Conservation (phyloP, 495 filamentous ascomycete species). For the Hyaloscypha hepaticicola region DNA sequence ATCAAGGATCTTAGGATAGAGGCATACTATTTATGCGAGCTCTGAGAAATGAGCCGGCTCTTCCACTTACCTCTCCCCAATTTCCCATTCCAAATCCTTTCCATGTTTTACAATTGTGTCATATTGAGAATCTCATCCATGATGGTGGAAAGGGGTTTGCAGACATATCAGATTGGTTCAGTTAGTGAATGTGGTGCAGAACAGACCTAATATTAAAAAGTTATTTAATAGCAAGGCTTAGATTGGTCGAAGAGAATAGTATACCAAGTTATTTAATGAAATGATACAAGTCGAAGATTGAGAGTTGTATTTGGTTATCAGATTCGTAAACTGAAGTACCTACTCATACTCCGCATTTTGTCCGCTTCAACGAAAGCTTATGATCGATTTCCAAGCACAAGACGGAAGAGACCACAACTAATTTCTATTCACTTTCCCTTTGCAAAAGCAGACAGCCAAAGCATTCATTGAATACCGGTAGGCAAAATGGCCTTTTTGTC, state of each 20-base stretch:
- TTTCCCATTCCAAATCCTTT: no score
- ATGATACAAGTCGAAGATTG: neutral
- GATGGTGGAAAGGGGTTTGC: conserved; percentile 32
- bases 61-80: no score
- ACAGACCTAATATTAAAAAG: conserved; percentile 30
- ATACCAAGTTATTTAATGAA: no score
- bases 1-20: no score
- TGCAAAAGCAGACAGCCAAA: neutral
- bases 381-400: no score
- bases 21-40: no score
- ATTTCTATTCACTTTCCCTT: neutral
- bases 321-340: neutral
- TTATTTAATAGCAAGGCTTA: conserved; percentile 36
- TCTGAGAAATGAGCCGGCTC: no score
- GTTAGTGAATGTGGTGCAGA: conserved; percentile 35
- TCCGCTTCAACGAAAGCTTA: neutral
- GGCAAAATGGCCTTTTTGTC: neutral
- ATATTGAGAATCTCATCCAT: conserved; percentile 33
- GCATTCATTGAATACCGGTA: neutral
- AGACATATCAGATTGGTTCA: conserved; percentile 33
- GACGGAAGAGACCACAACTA: neutral
- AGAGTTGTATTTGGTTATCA: neutral
- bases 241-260: conserved; percentile 15
- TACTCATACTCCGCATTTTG: neutral
- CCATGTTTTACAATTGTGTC: conserved; percentile 35